A percentile compares a stretch with the other conserved stretches of the same genome.
Evolutionary conservation across 2,329 filamentous ascomycete species (phyloP).

Genomic region (Thermomyces lanuginosus): DNA sequence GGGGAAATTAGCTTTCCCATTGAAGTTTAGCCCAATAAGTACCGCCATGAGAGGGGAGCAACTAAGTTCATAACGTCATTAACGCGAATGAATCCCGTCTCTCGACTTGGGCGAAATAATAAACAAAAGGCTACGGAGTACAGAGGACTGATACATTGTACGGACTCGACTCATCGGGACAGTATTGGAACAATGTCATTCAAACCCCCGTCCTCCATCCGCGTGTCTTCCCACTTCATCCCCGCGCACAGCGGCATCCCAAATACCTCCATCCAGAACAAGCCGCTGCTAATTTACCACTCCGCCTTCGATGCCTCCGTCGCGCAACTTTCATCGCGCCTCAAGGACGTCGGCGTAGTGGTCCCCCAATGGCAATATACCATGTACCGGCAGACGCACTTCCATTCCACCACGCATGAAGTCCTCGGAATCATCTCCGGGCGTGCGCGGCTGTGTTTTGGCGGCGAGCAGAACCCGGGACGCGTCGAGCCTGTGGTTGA

Average conservation of each 20-base stretch:
- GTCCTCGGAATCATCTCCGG: constrained; percentile 45
- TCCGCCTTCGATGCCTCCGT: constrained; percentile 37
- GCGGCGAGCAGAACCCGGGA: constrained; percentile 44
- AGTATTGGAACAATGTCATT: no score
- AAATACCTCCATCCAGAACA: constrained; percentile 48
- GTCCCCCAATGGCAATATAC: constrained; percentile 51
- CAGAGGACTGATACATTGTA: no score
- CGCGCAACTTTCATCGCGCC: constrained; percentile 39
- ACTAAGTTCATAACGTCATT: no score
- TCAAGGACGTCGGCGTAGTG: constrained; percentile 38
- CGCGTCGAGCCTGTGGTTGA: constrained; percentile 40
- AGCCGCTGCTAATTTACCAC: constrained; percentile 52
- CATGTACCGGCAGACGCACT: constrained; percentile 52
- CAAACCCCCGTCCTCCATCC: constrained; percentile 35
- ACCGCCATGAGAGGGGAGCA: no score
- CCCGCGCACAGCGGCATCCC: constrained; percentile 41
- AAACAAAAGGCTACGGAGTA: no score
- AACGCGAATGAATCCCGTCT: no score
- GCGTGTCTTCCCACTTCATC: constrained; percentile 43
- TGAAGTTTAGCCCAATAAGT: no score
- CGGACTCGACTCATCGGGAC: no score
- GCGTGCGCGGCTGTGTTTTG: constrained; percentile 47
- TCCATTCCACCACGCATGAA: constrained; percentile 52
- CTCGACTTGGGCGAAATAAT: no score
- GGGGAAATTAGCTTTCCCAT: no score